Evolutionary conservation across 2,329 filamentous ascomycete species (phyloP).

Genomic region (Didymella glomerata): DNA sequence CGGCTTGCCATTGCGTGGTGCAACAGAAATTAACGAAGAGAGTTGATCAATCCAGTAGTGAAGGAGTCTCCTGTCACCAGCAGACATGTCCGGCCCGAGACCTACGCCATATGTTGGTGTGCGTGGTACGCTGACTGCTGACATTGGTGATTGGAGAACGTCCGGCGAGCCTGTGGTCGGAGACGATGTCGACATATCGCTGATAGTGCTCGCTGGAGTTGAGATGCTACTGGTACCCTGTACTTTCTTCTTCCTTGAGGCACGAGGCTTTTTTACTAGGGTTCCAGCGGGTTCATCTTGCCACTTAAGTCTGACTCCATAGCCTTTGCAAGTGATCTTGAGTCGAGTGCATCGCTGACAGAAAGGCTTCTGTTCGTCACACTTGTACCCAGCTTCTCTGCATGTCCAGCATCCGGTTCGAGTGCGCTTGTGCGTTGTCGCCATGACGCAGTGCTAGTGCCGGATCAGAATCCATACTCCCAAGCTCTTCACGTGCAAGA

Average conservation of each 20-base stretch:
- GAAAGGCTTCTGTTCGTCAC: constrained; percentile 43
- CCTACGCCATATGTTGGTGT: constrained; percentile 14
- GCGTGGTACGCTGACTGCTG: constrained; percentile 18
- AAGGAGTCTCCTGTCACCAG: constrained; percentile 35
- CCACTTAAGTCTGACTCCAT: constrained; percentile 44
- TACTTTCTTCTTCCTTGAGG: constrained; percentile 27
- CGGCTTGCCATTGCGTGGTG: constrained; percentile 28
- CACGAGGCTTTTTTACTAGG: constrained; percentile 26
- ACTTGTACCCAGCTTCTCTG: constrained; percentile 46
- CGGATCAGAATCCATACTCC: constrained; percentile 7
- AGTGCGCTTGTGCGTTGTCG: constrained; percentile 40
- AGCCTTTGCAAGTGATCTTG: constrained; percentile 44
- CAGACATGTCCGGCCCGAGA: constrained; percentile 27
- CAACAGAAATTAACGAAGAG: constrained; percentile 37
- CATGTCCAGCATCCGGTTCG: constrained; percentile 47
- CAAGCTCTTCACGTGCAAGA: not conserved
- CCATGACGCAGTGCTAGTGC: constrained; percentile 9
- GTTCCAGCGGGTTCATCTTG: constrained; percentile 28
- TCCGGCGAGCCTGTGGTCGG: constrained; percentile 9
- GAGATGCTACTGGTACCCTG: constrained; percentile 5
- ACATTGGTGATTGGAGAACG: constrained; percentile 19
- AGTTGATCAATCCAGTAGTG: constrained; percentile 42
- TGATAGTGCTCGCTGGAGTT: constrained; percentile 29
- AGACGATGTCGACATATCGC: constrained; percentile 26
- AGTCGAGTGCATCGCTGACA: constrained; percentile 40